Evolutionary conservation across 2,329 filamentous ascomycete species (phyloP), one percentile per base, ranked within the genome.

Genomic region (Colletotrichum noveboracense): DNA sequence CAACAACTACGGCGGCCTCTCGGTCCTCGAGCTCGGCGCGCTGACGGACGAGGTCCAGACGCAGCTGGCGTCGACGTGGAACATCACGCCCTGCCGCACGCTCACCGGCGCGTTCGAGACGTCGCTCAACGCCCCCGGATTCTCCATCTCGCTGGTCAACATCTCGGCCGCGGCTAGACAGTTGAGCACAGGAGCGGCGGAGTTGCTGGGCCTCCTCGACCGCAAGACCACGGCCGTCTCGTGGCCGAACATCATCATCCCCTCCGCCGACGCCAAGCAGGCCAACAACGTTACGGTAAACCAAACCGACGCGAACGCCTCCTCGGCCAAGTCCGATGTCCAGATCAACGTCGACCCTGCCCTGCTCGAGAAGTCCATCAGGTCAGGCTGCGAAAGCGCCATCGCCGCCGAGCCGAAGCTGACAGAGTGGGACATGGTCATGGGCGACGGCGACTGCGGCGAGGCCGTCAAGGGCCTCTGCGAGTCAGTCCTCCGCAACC

Each of bases 1-100:
- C 60, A 91, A 91, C 80, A 92, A 91, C 77, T 86, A 91, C 8
- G 90, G 90, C 28, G 90, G 90, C 5, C 85, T 91, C 10, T 89
- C 87, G 73, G 85, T 87, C 10, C 82, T 92, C 14, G 90, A 92
- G 77, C 80, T 91, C 66, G 87, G 89, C 48, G 90, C 88, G 3
- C 88, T 92, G 58, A 88, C 88, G 4, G 86, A 87, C 26, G 89
- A 91, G 78, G 87, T 89, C 2, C 82, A 89, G 2, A 80, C 83
- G 58, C 88, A 90, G 78, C 80, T 90, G 34, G 82, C 87, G 65
- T 80, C 80, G 7, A 86, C 87, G 71, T 90, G 87, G 86, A 84
- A 85, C 6, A 89, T 90, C 66, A 83, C 81, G 8, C 88, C 89
- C 2, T 79, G 80, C 13, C 85, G 88, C 62, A 86, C 89, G 56